Conservation (phyloP, 805 yeast species). For the Pichia gijzeniarum region DNA sequence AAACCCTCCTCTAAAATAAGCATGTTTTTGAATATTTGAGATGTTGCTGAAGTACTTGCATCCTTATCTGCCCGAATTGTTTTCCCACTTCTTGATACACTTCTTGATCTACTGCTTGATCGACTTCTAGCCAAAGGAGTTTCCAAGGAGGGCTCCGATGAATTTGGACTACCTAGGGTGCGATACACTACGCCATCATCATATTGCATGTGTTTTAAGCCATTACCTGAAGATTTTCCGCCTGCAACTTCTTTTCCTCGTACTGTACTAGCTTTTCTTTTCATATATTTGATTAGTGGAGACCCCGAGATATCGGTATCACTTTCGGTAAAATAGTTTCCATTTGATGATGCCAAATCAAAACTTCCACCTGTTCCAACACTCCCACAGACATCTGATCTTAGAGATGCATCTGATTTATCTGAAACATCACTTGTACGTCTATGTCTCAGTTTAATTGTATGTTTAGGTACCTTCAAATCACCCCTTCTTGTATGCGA, state of each 20-base stretch:
- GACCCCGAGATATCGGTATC: slow-evolving; percentile 21
- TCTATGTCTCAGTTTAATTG: slow-evolving; percentile 9
- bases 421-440: slow-evolving; percentile 26
- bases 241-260: background rate
- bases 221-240: background rate
- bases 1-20: slow-evolving; percentile 81
- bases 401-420: background rate
- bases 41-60: slow-evolving; percentile 33
- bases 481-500: slow-evolving; percentile 26
- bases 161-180: background rate
- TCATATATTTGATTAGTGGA: slow-evolving; percentile 13
- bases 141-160: background rate
- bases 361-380: slow-evolving; percentile 2
- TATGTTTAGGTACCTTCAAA: background rate
- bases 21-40: slow-evolving; percentile 74
- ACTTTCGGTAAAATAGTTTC: slow-evolving; percentile 14
- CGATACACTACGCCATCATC: slow-evolving; percentile 8
- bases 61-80: slow-evolving; percentile 8
- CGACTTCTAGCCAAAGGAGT: slow-evolving; percentile 6
- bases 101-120: slow-evolving; percentile 2
- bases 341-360: slow-evolving; percentile 1
- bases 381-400: slow-evolving; percentile 14
- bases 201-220: background rate
- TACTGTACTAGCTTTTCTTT: slow-evolving; percentile 6
- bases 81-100: background rate